Conservation (phyloP, 169 alveolate genomes). For the Blepharisma undulans region DNA sequence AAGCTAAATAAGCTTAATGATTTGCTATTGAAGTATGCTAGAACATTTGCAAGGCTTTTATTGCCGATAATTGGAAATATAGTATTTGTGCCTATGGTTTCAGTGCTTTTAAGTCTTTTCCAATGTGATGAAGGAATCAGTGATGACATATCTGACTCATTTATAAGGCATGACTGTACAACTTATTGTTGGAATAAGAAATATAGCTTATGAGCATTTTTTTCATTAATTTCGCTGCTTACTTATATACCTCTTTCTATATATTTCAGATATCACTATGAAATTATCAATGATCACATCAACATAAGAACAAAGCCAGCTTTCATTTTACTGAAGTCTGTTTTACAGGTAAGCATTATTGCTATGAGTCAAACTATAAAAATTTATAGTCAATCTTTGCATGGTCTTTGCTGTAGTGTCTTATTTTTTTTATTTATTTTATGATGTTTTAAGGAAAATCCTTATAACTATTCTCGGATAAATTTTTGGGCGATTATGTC, state of each 20-base stretch:
- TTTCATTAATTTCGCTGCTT: neutral
- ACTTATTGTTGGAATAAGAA: neutral
- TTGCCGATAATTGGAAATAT: neutral
- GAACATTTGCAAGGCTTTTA: too few relatives aligned
- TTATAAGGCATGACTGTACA: neutral
- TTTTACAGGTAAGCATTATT: neutral
- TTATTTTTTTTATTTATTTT: neutral
- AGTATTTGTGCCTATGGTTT: neutral
- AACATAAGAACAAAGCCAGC: neutral
- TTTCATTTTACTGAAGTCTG: neutral
- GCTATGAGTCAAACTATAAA: neutral
- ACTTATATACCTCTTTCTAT: neutral
- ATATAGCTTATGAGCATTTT: neutral
- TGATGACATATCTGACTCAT: neutral
- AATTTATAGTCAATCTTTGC: neutral
- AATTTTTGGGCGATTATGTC: too few relatives aligned
- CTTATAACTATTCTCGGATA: too few relatives aligned
- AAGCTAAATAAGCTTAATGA: too few relatives aligned
- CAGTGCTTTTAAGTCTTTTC: neutral
- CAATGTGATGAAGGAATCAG: neutral
- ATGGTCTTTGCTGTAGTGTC: neutral
- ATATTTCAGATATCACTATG: neutral
- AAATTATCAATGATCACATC: neutral
- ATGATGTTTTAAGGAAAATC: too few relatives aligned
- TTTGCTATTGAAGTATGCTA: too few relatives aligned